These are phyloP conservation scores for Penicillium sp. DNA, from an alignment of 2,329 filamentous ascomycete species.

Conservation along the genomic window DNA sequence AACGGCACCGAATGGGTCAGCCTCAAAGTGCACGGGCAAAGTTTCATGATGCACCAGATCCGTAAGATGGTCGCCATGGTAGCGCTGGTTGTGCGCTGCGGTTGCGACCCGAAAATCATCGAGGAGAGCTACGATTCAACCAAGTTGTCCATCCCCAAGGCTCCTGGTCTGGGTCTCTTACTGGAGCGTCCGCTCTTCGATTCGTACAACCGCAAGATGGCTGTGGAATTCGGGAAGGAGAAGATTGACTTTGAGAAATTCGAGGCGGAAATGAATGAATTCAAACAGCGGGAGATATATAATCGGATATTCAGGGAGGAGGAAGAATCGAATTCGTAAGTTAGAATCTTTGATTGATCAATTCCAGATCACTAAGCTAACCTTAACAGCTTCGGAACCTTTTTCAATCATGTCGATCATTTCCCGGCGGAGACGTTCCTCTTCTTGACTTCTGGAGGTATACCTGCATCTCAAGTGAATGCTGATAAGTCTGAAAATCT, in stretches of 20 bases:
- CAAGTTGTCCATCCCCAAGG: constrained; percentile 87
- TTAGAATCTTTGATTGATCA: constrained; percentile 24
- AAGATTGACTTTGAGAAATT: constrained; percentile 75
- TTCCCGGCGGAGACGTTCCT: constrained; percentile 69
- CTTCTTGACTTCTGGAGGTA: constrained; percentile 67
- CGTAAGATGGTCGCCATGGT: constrained; percentile 98
- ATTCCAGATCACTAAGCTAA: neutral
- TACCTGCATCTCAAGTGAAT: constrained; percentile 53
- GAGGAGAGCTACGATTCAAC: constrained; percentile 66
- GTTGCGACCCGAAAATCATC: constrained; percentile 68
- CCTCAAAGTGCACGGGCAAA: constrained; percentile 93
- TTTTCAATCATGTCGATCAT: constrained; percentile 76
- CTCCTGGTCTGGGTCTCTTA: constrained; percentile 79
- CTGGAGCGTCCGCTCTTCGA: constrained; percentile 91
- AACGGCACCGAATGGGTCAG: constrained; percentile 93
- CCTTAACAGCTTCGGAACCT: constrained; percentile 62
- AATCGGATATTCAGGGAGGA: constrained; percentile 86
- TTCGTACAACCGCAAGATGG: constrained; percentile 70
- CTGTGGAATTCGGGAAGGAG: constrained; percentile 60
- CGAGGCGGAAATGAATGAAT: constrained; percentile 74
- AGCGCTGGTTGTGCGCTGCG: constrained; percentile 77
- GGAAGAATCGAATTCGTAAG: constrained; percentile 80
- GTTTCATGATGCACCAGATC: constrained; percentile 99
- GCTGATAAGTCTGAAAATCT: constrained; percentile 11
- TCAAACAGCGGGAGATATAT: constrained; percentile 92